These are phyloP conservation scores for Blastomyces gilchristii DNA, from an alignment of 2,329 filamentous ascomycete species.

Conservation along the genomic window DNA sequence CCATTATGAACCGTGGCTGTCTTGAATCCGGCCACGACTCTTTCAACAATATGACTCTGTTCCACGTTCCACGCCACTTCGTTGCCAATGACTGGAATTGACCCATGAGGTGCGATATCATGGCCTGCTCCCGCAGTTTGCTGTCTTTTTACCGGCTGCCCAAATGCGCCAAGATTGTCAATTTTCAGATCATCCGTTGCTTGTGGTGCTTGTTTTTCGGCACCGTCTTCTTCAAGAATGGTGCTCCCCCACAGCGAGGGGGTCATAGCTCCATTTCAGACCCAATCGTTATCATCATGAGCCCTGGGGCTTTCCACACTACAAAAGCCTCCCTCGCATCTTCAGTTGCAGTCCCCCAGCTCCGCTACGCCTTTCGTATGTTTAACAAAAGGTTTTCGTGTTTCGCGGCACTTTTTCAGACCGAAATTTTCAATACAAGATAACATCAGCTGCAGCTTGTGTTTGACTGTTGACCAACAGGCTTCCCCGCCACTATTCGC, in stretches of 20 bases:
- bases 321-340: background rate
- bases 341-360: background rate
- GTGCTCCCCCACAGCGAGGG: background rate
- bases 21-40: background rate
- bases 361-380: too few relatives aligned
- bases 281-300: background rate
- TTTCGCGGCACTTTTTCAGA: background rate
- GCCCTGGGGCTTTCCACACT: background rate
- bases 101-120: background rate
- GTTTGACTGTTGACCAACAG: background rate
- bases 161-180: slow-evolving; percentile 10
- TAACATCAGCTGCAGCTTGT: background rate
- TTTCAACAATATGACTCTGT: background rate
- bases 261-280: background rate
- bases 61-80: background rate
- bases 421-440: background rate
- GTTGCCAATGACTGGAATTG: background rate
- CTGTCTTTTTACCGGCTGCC: background rate
- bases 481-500: background rate
- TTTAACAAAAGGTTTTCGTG: background rate
- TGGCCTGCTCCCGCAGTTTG: background rate
- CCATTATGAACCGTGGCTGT: background rate
- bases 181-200: slow-evolving; percentile 5
- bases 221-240: background rate
- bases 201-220: slow-evolving; percentile 16